Base-by-base conservation (phyloP, 2,329 filamentous ascomycete genomes). In the Talaromyces sp. region DNA sequence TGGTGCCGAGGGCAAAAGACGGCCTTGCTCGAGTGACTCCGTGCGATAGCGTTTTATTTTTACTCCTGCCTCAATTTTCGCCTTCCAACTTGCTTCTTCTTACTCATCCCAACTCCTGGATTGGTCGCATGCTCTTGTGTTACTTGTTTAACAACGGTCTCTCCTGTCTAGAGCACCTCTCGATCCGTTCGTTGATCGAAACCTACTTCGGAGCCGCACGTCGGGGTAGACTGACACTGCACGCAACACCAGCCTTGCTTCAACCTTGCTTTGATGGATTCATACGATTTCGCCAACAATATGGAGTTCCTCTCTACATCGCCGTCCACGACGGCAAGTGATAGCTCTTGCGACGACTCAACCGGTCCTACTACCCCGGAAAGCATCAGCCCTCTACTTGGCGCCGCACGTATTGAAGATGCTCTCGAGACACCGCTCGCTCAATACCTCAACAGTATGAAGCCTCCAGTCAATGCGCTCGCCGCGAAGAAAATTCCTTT, bases 361-460 rank as follows among this genome's bases (percentile, higher is more conserved):
- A 73, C 72, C 3, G 67, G 67, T 25, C 71, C 71, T 8, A 74
- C 72, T 13, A 74, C 71, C 17, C 71, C 72, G 3, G 69, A 69
- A 19, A 70, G 71, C n/a, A 74, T 63, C n/a, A 66, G 72, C 63
- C 72, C 72, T 6, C 29, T 72, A 43, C 71, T 73, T 63, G 67
- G 69, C 40, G 68, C 72, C 10, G 70, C 71, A 19, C 68, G 69
- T 27, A 64, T 66, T 17, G 71, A 73, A 25, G 69, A 73, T 27
- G 65, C 68, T 13, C 67, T 66, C 29, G 66, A 56, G 34, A 63
- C 56, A 29, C 64, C 67, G 10, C 62, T 71, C 45, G 66, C 65
- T 22, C 64, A 67, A 13, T 65, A 65, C 15, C 63, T 68, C 40
- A 67, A 66, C 58, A 59, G 58, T 17, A 65, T 65, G 29, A 64